These are phyloP conservation scores for Astrocystis sublimbata DNA, from an alignment of 495 filamentous ascomycete species.

Conservation along the genomic window DNA sequence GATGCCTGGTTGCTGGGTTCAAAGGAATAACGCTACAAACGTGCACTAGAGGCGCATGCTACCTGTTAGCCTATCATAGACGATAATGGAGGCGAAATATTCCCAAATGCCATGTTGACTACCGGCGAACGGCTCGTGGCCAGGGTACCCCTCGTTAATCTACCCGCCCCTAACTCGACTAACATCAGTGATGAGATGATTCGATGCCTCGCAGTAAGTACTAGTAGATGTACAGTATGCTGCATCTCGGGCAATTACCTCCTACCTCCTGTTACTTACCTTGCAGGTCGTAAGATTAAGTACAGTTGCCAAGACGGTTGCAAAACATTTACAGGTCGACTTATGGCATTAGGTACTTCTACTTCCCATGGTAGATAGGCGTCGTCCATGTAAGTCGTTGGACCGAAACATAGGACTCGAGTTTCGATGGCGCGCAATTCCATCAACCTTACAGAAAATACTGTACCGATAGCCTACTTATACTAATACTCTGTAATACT, in stretches of 20 bases:
- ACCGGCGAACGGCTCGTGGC: neutral
- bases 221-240: neutral
- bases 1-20: neutral
- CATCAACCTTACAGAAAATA: conserved; percentile 4
- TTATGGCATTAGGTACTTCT: too few species aligned
- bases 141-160: neutral
- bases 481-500: neutral
- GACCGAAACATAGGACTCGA: neutral
- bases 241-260: neutral
- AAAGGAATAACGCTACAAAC: neutral
- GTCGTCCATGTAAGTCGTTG: neutral
- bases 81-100: too few species aligned
- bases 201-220: neutral
- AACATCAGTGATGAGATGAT: neutral
- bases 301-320: neutral
- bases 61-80: too few species aligned
- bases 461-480: neutral
- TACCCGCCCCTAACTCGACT: neutral
- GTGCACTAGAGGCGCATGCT: neutral
- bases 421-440: neutral
- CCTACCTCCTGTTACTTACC: too few species aligned
- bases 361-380: too few species aligned
- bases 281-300: neutral
- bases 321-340: too few species aligned
- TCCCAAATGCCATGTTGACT: too few species aligned